Percentiles rank a stretch among this genome's conserved stretches.
phyloP scores from a whole-genome alignment of 768 basidiomycete species.

The Lactarius pseudohatsudake region DNA sequence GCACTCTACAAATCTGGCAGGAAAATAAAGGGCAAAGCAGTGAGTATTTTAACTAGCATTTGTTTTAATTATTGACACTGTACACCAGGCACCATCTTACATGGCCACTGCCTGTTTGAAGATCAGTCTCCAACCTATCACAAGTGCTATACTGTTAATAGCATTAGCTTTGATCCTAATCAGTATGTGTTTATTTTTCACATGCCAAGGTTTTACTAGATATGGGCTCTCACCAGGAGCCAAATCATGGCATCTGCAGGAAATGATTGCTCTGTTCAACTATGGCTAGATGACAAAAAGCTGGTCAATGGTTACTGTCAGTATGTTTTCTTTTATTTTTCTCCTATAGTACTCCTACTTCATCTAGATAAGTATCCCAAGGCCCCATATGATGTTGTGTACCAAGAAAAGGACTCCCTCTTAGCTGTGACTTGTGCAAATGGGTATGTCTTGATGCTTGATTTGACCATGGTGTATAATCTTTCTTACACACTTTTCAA shows the following conservation, averaged over 20 bases:
- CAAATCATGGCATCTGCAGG: slow-evolving; percentile 26
- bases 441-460: slow-evolving; percentile 16
- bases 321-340: not conserved
- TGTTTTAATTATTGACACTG: not conserved
- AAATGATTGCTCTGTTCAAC: slow-evolving; percentile 20
- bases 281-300: slow-evolving; percentile 22
- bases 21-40: slow-evolving; percentile 7
- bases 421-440: slow-evolving; percentile 24
- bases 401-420: slow-evolving; percentile 20
- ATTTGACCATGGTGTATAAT: not conserved
- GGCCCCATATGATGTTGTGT: slow-evolving; percentile 21
- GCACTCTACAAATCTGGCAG: slow-evolving; percentile 25
- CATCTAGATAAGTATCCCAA: slow-evolving; percentile 20
- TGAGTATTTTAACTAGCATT: not conserved
- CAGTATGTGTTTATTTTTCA: slow-evolving; percentile 4
- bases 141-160: slow-evolving; percentile 28
- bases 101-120: slow-evolving; percentile 22
- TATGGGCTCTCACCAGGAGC: not conserved
- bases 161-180: slow-evolving; percentile 28
- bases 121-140: not conserved
- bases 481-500: slow-evolving; percentile 6
- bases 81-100: slow-evolving; percentile 18
- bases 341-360: not conserved
- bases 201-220: not conserved
- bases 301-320: slow-evolving; percentile 9